These are phyloP conservation scores for Aquilaria yunnanensis DNA, from an alignment of 345 rosid species.

Conservation along the genomic window DNA sequence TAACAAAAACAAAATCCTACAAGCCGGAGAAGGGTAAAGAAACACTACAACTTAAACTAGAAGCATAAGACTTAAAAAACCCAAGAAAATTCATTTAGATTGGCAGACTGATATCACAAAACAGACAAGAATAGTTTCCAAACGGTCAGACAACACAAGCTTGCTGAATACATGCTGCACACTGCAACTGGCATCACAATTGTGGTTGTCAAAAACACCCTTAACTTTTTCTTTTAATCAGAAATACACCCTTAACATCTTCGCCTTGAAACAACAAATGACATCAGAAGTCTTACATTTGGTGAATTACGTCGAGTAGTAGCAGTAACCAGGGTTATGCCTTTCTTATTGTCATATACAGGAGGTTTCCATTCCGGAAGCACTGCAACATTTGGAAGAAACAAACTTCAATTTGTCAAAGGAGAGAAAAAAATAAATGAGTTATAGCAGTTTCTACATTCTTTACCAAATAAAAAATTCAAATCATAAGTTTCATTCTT, in stretches of 20 bases:
- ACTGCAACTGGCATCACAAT: too few species aligned
- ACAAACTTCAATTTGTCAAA: background rate
- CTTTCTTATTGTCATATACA: slow-evolving; percentile 80
- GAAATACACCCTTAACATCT: too few species aligned
- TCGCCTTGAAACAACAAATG: background rate
- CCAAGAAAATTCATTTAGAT: too few species aligned
- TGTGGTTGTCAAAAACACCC: too few species aligned
- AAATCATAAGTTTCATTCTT: background rate
- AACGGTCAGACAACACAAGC: too few species aligned
- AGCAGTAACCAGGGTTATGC: slow-evolving; percentile 77
- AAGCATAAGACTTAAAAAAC: too few species aligned
- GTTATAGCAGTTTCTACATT: background rate
- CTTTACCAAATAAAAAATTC: background rate
- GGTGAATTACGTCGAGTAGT: slow-evolving; percentile 97
- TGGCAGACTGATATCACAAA: too few species aligned
- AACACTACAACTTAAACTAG: too few species aligned
- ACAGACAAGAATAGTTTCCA: too few species aligned
- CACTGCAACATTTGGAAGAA: slow-evolving; percentile 41
- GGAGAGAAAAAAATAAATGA: slow-evolving; percentile 5
- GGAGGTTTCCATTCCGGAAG: slow-evolving; percentile 97
- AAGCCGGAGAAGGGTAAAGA: too few species aligned
- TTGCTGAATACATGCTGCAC: too few species aligned
- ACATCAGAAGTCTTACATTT: slow-evolving; percentile 36
- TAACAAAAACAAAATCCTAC: too few species aligned
- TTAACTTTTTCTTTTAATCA: background rate